phyloP scores from a whole-genome alignment of 2,329 filamentous ascomycete genomes.

The Sarocladium kiliense region DNA sequence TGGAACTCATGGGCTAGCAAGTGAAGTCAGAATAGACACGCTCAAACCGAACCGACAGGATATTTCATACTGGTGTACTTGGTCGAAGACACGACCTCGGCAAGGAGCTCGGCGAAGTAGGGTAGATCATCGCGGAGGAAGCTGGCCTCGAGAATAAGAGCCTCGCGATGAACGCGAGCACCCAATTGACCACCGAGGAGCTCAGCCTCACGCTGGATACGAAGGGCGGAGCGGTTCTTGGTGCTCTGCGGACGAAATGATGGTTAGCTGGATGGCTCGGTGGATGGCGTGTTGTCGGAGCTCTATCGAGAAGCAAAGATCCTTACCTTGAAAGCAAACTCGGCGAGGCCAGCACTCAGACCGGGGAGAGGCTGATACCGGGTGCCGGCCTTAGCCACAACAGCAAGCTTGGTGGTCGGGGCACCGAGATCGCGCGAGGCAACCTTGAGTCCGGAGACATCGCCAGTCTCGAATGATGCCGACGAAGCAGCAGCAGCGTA shows the following conservation, averaged over 20 bases:
- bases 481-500: constrained; percentile 58
- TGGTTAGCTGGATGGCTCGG: constrained; percentile 44
- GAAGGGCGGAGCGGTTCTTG: constrained; percentile 78
- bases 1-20: constrained; percentile 76
- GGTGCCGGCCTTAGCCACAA: constrained; percentile 92
- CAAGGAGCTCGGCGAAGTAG: constrained; percentile 94
- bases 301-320: neutral
- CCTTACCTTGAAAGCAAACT: constrained; percentile 91
- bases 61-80: constrained; percentile 67
- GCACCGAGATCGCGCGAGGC: constrained; percentile 85
- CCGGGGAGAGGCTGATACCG: constrained; percentile 88
- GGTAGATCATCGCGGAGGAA: constrained; percentile 95
- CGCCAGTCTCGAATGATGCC: constrained; percentile 82
- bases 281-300: constrained; percentile 18
- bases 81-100: constrained; percentile 83
- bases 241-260: constrained; percentile 63
- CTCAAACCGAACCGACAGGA: neutral
- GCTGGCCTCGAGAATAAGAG: constrained; percentile 84
- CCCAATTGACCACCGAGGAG: constrained; percentile 87
- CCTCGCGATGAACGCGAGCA: constrained; percentile 88
- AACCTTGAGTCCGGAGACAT: constrained; percentile 85
- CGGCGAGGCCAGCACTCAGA: constrained; percentile 82
- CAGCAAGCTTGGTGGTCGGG: constrained; percentile 82
- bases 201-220: constrained; percentile 92
- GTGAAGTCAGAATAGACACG: constrained; percentile 13